Base-by-base conservation (phyloP, 331 rosid species). In the Saraca asoca region DNA sequence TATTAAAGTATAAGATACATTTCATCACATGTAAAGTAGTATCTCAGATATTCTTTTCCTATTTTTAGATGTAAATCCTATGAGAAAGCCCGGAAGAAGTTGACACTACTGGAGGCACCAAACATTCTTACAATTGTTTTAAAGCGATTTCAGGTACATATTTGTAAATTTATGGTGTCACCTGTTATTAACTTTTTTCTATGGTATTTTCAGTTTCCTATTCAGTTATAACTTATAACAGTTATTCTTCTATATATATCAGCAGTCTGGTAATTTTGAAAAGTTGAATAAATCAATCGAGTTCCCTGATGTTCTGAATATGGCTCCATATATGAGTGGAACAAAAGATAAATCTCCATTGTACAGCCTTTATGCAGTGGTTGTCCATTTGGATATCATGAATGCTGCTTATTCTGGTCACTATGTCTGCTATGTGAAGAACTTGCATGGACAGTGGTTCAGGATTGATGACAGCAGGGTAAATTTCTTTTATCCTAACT, bases 111-210 rank as follows among this genome's bases (percentile, higher is more conserved):
- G 82, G 96, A 83, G 84, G 89, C 89, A 58, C 95, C 96, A 64
- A 90, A 90, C 80, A 78, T 90, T 70, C 94, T 90, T 49, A 90
- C 95, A 37, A 83, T 90, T 67, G 96, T 87, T 63, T 69, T 90
- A 67, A 90, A 90, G 78, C 87, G 95, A 56, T 90, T 90, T 78
- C 86, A 79, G 88, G 96, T 90, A 80, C 51, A 62, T 71, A 14
- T 52, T 54, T n/a, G n/a, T 54, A 16, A 49, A 50, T 46, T 58
- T 64, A 39, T 73, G n/a, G n/a, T n/a, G n/a, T 54, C 50, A 58
- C 6, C 17, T 67, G 51, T 62, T 51, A n/a, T 29, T 5, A 35
- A 35, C 65, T 54, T n/a, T n/a, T n/a, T n/a, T n/a, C n/a, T n/a
- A n/a, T n/a, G n/a, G n/a, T n/a, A n/a, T n/a, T n/a, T n/a, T n/a